Percentiles rank a stretch among this genome's conserved stretches.
phyloP scores from a whole-genome alignment of 768 basidiomycete species.

The Lentinula aciculospora region DNA sequence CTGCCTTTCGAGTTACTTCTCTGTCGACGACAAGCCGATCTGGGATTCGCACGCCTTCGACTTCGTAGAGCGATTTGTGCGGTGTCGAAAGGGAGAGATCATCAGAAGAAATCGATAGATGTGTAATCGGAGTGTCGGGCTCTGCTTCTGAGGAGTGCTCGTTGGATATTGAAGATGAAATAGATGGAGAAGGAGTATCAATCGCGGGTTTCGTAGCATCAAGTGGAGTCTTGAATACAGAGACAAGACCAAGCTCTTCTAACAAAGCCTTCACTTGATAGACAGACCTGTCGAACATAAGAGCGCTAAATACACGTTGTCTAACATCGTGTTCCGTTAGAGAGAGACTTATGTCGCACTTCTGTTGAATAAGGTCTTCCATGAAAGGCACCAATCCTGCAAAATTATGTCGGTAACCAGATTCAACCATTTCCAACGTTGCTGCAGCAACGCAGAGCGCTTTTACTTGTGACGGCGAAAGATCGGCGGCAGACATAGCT shows the following conservation, averaged over 20 bases:
- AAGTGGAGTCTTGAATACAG: neutral
- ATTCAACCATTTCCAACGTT: neutral
- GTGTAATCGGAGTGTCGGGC: neutral
- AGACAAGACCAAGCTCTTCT: neutral
- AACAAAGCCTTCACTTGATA: slow-evolving; percentile 1
- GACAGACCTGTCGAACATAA: neutral
- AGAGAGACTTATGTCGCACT: neutral
- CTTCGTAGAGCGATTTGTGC: neutral
- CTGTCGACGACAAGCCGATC: neutral
- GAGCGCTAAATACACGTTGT: neutral
- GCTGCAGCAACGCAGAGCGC: neutral
- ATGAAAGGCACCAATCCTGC: slow-evolving; percentile 36
- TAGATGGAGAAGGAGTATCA: neutral
- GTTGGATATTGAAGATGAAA: neutral
- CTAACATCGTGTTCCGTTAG: neutral
- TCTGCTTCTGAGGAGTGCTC: neutral
- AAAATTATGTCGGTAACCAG: neutral
- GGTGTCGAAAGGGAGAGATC: neutral
- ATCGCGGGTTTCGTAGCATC: neutral
- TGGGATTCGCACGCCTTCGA: neutral
- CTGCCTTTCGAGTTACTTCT: neutral
- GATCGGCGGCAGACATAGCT: neutral
- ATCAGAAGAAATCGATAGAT: neutral
- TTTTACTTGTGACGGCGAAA: neutral
- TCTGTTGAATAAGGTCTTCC: slow-evolving; percentile 28